Percentiles rank a stretch among this genome's conserved stretches.
Conservation (phyloP, 1,284 basidiomycete genomes). For the Ganoderma sinense region DNA sequence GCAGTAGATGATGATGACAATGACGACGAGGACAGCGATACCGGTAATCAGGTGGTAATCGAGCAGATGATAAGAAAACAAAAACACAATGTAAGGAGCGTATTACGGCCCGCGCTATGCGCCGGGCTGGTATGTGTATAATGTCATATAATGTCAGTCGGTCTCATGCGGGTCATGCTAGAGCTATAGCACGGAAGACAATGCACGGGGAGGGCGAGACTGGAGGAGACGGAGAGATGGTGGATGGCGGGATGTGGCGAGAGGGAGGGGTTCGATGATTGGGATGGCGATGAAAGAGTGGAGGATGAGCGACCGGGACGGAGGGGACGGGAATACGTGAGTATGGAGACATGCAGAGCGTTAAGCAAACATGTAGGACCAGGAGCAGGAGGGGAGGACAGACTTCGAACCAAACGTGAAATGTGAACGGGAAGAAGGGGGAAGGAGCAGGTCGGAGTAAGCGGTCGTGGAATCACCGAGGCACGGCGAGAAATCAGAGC, state of each 20-base stretch:
- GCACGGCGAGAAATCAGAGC: neutral
- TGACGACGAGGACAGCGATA: slow-evolving; percentile 8
- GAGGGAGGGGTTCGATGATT: neutral
- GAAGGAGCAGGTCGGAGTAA: neutral
- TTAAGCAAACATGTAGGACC: neutral
- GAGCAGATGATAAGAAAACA: slow-evolving; percentile 14
- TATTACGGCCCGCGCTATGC: slow-evolving; percentile 16
- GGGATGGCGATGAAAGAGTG: neutral
- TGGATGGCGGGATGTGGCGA: neutral
- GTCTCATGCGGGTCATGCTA: neutral
- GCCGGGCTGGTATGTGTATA: slow-evolving; percentile 5
- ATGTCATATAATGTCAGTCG: slow-evolving; percentile 15
- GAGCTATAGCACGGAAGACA: neutral
- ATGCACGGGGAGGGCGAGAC: neutral
- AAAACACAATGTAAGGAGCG: slow-evolving; percentile 27
- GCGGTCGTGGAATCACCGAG: neutral
- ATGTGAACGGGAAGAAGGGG: neutral
- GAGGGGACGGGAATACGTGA: neutral
- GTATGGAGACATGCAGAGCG: neutral
- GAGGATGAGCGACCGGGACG: neutral
- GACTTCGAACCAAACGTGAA: neutral
- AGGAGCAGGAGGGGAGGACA: neutral
- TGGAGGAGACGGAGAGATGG: neutral
- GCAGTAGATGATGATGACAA: neutral
- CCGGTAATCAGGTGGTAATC: neutral